Evolutionary conservation across 495 filamentous ascomycete genomes (phyloP).

Genomic region (Wilcoxina mikolae): DNA sequence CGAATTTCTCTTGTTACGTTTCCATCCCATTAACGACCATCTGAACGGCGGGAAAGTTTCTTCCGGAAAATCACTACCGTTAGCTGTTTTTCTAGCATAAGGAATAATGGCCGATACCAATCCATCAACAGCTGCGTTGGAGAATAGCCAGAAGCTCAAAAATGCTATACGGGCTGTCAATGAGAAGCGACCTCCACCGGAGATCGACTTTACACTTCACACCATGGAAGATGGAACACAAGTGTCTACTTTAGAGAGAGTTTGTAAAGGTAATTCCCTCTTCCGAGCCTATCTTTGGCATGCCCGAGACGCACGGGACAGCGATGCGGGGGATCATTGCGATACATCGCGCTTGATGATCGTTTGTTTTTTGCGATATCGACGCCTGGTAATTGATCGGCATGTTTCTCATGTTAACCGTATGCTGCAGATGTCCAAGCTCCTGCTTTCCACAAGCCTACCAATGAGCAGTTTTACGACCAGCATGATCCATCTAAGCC

Average conservation of each 20-base stretch:
- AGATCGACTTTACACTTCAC: conserved; percentile 96
- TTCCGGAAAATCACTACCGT: not conserved
- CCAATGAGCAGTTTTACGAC: conserved; percentile 57
- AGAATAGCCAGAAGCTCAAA: conserved; percentile 37
- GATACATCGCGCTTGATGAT: not conserved
- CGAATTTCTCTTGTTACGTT: not conserved
- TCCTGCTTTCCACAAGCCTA: conserved; percentile 78
- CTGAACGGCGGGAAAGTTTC: not conserved
- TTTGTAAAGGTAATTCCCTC: conserved; percentile 70
- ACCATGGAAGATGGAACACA: conserved; percentile 93
- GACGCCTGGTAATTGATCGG: not conserved
- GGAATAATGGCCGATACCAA: conserved; percentile 23
- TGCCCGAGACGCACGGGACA: not conserved
- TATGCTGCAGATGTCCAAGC: conserved; percentile 50
- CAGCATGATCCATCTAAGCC: conserved; percentile 75
- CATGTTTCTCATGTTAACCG: not conserved
- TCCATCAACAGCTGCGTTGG: conserved; percentile 18
- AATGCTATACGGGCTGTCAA: conserved; percentile 67
- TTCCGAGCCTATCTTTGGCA: not conserved
- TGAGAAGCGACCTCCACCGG: conserved; percentile 84
- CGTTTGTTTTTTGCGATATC: not conserved
- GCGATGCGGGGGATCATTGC: too few species aligned
- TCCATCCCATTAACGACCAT: not conserved
- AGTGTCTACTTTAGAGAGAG: conserved; percentile 86
- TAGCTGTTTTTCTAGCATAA: not conserved